Percentiles rank a stretch among this genome's conserved stretches.
phyloP scores from a whole-genome alignment of 192 early-diverging fungal genomes.

The Anaeromyces robustus region DNA sequence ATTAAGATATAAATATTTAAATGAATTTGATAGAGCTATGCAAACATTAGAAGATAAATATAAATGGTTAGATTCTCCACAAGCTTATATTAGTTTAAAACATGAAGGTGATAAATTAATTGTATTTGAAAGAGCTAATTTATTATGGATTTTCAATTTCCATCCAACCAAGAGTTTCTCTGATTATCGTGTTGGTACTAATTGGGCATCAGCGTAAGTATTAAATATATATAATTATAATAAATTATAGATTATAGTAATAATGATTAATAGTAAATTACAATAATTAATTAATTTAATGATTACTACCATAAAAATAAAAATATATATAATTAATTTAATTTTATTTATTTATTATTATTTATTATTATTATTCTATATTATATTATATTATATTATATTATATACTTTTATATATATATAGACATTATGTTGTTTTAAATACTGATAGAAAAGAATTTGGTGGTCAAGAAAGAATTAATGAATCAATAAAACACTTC shows the following conservation, averaged over 20 bases:
- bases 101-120: slow-evolving; percentile 85
- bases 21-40: slow-evolving; percentile 81
- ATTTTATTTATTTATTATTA: background rate
- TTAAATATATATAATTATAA: too few relatives aligned
- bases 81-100: slow-evolving; percentile 73
- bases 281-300: too few relatives aligned
- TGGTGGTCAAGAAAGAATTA: slow-evolving; percentile 65
- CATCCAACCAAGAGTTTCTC: slow-evolving; percentile 65
- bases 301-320: too few relatives aligned
- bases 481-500: slow-evolving; percentile 38
- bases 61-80: slow-evolving; percentile 50
- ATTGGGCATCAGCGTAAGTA: slow-evolving; percentile 22
- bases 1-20: slow-evolving; percentile 83
- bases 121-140: slow-evolving; percentile 74
- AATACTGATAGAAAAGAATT: slow-evolving; percentile 63
- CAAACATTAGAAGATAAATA: slow-evolving; percentile 50
- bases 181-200: slow-evolving; percentile 75
- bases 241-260: too few relatives aligned
- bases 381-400: too few relatives aligned
- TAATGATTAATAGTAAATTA: too few relatives aligned
- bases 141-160: slow-evolving; percentile 92
- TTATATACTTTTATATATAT: too few relatives aligned
- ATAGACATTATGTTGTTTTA: slow-evolving; percentile 46
- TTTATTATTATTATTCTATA: background rate
- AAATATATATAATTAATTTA: too few relatives aligned